phyloP scores from a whole-genome alignment of 2,329 filamentous ascomycete species.

The Aspergillus sp. region DNA sequence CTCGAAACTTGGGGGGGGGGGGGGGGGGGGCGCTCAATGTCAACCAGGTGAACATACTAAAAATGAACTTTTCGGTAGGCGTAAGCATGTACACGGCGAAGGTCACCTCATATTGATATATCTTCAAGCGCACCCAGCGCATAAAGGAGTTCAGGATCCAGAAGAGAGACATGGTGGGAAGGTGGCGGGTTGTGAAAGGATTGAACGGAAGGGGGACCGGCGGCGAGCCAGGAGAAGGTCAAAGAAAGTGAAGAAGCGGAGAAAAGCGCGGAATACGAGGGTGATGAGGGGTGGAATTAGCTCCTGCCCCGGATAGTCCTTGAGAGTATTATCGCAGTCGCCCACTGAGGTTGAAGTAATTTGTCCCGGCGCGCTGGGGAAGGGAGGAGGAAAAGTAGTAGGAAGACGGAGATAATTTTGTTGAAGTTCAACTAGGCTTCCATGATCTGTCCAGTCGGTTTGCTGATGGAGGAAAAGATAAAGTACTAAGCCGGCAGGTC shows the following conservation, averaged over 20 bases:
- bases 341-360: neutral
- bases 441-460: neutral
- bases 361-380: neutral
- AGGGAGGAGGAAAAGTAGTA: neutral
- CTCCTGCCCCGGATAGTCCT: neutral
- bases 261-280: neutral
- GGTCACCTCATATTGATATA: constrained; percentile 98
- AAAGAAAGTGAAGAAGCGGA: neutral
- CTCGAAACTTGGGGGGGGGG: neutral
- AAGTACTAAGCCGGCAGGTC: neutral
- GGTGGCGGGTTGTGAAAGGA: neutral
- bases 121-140: constrained; percentile 89
- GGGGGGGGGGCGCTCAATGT: neutral
- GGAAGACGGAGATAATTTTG: neutral
- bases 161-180: constrained; percentile 28
- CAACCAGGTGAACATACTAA: constrained; percentile 67
- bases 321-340: neutral
- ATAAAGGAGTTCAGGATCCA: constrained; percentile 58
- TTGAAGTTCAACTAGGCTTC: neutral
- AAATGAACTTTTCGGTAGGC: constrained; percentile 91
- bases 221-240: neutral
- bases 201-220: neutral
- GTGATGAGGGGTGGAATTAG: neutral
- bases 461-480: neutral
- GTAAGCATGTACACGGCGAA: constrained; percentile 97